Conservation (phyloP, 441 rosid species). For the Euphorbia celastroides region DNA sequence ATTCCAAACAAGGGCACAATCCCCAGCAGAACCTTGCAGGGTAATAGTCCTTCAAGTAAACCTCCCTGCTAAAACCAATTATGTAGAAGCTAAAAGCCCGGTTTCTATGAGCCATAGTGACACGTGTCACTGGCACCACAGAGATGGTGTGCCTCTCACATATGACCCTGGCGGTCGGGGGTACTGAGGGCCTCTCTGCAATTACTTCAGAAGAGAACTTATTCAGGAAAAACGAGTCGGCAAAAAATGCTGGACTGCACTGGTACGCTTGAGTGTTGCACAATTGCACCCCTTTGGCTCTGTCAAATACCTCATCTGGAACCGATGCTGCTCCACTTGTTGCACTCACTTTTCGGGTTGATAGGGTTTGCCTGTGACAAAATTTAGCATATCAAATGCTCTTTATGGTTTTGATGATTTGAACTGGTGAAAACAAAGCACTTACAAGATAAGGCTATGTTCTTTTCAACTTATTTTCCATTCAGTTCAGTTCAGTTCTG, state of each 20-base stretch:
- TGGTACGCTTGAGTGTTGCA: slow-evolving; percentile 93
- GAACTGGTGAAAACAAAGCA: neutral
- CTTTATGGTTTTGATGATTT: neutral
- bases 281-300: slow-evolving; percentile 87
- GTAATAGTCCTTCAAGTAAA: slow-evolving; percentile 90
- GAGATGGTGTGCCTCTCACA: slow-evolving; percentile 88
- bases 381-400: too few species aligned
- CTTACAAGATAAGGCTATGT: neutral
- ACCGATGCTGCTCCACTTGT: slow-evolving; percentile 92
- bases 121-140: slow-evolving; percentile 85
- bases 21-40: slow-evolving; percentile 98
- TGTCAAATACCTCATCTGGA: slow-evolving; percentile 83
- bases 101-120: slow-evolving; percentile 72
- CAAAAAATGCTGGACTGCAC: slow-evolving; percentile 87
- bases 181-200: slow-evolving; percentile 61
- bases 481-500: too few species aligned
- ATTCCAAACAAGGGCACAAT: slow-evolving; percentile 89
- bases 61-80: slow-evolving; percentile 77
- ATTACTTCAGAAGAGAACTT: slow-evolving; percentile 88
- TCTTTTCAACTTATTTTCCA: neutral
- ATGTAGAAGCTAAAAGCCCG: slow-evolving; percentile 80
- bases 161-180: slow-evolving; percentile 72
- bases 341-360: slow-evolving; percentile 76
- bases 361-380: slow-evolving; percentile 61
- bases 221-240: slow-evolving; percentile 86